These are phyloP conservation scores for Neopestalotiopsis rosae DNA, from an alignment of 2,329 filamentous ascomycete genomes.

Conservation along the genomic window DNA sequence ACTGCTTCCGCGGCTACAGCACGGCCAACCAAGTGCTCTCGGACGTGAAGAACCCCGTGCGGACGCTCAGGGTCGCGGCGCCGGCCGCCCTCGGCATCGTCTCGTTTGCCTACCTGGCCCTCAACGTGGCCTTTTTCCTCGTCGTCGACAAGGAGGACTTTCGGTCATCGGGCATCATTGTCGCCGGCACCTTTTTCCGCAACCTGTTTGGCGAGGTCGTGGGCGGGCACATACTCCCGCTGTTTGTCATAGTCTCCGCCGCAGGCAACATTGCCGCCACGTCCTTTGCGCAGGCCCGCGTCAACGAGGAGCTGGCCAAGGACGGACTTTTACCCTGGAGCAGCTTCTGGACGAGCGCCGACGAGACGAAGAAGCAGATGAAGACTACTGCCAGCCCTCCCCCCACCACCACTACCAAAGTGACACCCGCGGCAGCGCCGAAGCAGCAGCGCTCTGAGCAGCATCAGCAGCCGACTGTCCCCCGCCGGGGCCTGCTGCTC, in stretches of 20 bases:
- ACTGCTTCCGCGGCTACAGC: slow-evolving; percentile 60
- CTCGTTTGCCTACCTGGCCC: slow-evolving; percentile 60
- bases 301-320: slow-evolving; percentile 52
- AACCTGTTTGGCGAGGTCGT: slow-evolving; percentile 54
- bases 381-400: neutral
- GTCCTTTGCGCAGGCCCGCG: slow-evolving; percentile 52
- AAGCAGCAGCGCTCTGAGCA: neutral
- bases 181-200: slow-evolving; percentile 63
- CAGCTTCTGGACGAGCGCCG: slow-evolving; percentile 35
- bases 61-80: slow-evolving; percentile 61
- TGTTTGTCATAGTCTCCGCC: slow-evolving; percentile 51
- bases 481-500: slow-evolving; percentile 50
- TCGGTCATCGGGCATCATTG: slow-evolving; percentile 54
- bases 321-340: slow-evolving; percentile 52
- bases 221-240: slow-evolving; percentile 47
- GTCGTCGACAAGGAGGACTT: slow-evolving; percentile 63
- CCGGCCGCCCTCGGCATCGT: slow-evolving; percentile 59
- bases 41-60: slow-evolving; percentile 62
- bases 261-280: slow-evolving; percentile 55
- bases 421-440: too few relatives aligned
- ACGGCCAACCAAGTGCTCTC: slow-evolving; percentile 62
- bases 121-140: slow-evolving; percentile 64
- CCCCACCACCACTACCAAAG: too few relatives aligned
- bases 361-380: slow-evolving; percentile 3
- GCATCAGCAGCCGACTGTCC: slow-evolving; percentile 25